Conservation (phyloP, 352 stramenopile genomes). For the Phytophthora melonis region DNA sequence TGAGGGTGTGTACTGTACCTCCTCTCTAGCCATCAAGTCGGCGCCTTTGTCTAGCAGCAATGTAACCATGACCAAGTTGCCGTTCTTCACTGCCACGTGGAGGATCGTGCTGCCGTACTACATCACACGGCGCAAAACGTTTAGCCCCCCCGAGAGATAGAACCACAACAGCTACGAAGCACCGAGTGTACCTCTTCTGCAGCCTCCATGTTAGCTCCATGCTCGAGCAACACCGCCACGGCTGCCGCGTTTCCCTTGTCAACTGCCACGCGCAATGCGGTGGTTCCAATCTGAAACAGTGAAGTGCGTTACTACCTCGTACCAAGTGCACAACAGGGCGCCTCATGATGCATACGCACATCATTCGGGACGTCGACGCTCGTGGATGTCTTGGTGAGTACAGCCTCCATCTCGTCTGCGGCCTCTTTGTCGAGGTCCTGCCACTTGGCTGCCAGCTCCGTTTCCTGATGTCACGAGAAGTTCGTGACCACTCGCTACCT, state of each 20-base stretch:
- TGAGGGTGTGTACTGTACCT: background rate
- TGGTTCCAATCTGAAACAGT: background rate
- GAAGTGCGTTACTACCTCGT: too few relatives aligned
- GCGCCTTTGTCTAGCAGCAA: conserved; percentile 64
- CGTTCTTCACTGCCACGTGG: conserved; percentile 70
- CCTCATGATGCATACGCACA: background rate
- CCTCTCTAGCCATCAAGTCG: conserved; percentile 28
- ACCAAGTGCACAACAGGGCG: too few relatives aligned
- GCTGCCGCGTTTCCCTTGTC: conserved; percentile 6
- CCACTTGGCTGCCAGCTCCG: background rate
- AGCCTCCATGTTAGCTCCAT: background rate
- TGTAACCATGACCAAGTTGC: conserved; percentile 66
- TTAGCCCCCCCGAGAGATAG: too few relatives aligned
- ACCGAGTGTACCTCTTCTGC: background rate
- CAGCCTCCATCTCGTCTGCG: background rate
- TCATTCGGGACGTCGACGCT: background rate
- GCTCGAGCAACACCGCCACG: background rate
- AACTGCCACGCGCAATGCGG: conserved; percentile 1
- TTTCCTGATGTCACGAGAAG: background rate
- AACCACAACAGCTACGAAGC: too few relatives aligned
- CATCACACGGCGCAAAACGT: too few relatives aligned
- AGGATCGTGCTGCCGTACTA: conserved; percentile 65
- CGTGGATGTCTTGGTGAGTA: background rate
- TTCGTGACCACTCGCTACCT: background rate
- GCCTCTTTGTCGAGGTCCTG: background rate